These are phyloP conservation scores for Pichia kluyveri DNA, from an alignment of 805 yeast genomes.

Conservation along the genomic window DNA sequence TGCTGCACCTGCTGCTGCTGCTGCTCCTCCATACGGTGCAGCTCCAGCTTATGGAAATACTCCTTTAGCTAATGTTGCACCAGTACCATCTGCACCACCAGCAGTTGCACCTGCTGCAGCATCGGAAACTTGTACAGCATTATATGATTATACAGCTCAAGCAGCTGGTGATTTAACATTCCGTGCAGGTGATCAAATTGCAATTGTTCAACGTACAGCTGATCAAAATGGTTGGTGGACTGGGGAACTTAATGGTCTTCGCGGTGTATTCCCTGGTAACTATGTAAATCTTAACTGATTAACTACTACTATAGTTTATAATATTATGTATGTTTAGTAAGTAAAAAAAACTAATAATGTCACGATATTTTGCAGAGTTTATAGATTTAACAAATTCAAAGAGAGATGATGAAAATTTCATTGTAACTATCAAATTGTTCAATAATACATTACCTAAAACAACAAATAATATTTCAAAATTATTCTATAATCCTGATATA, in stretches of 20 bases:
- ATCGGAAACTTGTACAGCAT: conserved; percentile 69
- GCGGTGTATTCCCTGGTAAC: conserved; percentile 94
- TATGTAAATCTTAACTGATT: conserved; percentile 66
- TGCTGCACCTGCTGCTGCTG: not conserved
- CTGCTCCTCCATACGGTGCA: not conserved
- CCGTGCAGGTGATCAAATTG: conserved; percentile 80
- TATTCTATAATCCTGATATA: not conserved
- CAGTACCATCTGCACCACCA: conserved; percentile 1
- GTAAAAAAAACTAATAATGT: not conserved
- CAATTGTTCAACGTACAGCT: conserved; percentile 69
- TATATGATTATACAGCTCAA: conserved; percentile 88
- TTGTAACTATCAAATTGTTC: conserved; percentile 6
- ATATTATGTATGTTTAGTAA: no score
- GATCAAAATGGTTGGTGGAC: conserved; percentile 99
- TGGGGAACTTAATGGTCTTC: conserved; percentile 72
- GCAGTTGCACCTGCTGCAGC: conserved; percentile 24
- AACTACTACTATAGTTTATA: not conserved
- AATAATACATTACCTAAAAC: conserved; percentile 6
- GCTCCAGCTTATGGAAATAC: not conserved
- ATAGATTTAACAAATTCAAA: not conserved
- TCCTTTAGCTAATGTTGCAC: conserved; percentile 6
- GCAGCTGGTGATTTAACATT: conserved; percentile 87
- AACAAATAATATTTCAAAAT: not conserved
- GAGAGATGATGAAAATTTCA: not conserved
- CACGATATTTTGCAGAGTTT: conserved; percentile 8